A percentile compares a stretch with the other conserved stretches of the same genome.
Conservation (phyloP, 805 yeast species). For the Yarrowia porcina region DNA sequence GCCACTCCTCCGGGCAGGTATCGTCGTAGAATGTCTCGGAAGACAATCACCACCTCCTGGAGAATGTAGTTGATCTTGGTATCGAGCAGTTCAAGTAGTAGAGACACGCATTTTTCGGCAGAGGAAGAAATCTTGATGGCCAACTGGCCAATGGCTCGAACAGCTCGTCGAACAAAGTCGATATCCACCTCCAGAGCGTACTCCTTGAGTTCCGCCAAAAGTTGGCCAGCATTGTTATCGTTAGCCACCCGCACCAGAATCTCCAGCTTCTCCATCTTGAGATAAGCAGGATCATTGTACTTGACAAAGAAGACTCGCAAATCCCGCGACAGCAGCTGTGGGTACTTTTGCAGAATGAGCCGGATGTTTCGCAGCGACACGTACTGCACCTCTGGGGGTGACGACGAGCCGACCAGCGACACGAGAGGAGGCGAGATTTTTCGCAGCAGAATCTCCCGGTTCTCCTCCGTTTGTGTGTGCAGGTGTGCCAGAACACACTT, state of each 20-base stretch:
- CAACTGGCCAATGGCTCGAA: conserved; percentile 83
- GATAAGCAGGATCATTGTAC: conserved; percentile 80
- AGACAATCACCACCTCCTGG: conserved; percentile 75
- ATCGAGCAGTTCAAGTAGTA: conserved; percentile 55
- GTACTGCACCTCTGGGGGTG: conserved; percentile 82
- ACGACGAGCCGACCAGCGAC: conserved; percentile 74
- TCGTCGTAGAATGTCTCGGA: conserved; percentile 70
- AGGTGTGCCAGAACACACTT: conserved; percentile 66
- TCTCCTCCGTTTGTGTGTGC: conserved; percentile 39
- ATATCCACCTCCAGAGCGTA: conserved; percentile 85
- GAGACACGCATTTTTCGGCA: conserved; percentile 59
- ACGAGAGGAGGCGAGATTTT: conserved; percentile 67
- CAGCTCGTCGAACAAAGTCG: conserved; percentile 81
- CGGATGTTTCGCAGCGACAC: conserved; percentile 77
- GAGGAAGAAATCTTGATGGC: conserved; percentile 71
- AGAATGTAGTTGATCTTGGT: conserved; percentile 71
- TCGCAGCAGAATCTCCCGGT: conserved; percentile 47
- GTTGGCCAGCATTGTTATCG: conserved; percentile 54
- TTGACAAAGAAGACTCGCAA: conserved; percentile 77
- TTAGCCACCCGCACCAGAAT: conserved; percentile 77
- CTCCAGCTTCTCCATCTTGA: conserved; percentile 87
- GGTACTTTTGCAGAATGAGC: conserved; percentile 63
- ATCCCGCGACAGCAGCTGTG: conserved; percentile 50
- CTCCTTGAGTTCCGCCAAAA: conserved; percentile 75
- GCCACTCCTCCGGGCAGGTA: conserved; percentile 78